Base-by-base conservation (phyloP, 78 protist genomes). In the Mastigamoeba balamuthi region DNA sequence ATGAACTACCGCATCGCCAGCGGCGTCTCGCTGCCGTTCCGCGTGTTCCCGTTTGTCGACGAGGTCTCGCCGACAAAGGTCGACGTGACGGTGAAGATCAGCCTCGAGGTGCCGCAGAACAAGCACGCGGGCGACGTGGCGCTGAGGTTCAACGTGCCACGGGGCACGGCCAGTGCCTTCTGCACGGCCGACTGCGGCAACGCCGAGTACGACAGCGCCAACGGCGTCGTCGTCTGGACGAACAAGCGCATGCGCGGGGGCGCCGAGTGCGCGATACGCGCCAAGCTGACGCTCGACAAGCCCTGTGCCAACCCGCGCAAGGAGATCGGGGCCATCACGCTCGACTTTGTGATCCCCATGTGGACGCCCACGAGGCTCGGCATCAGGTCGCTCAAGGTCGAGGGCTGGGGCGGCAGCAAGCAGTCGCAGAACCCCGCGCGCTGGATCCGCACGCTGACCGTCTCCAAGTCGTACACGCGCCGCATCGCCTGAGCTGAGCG, bases 291-390 rank as follows among this genome's bases (percentile, higher is more conserved):
- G 9, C 43, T 75, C 30, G 79, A 73, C 37, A 28, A 35, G n/a
- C 10, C 81, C 2, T 28, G 67, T 0, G 40, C 75, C 66, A 4
- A 1, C 30, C 27, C 41, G 0, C 38, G 77, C 30, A 82, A 87
- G 72, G 88, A 87, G 69, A 84, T 91, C 72, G 95, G 95, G 7
- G 93, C 95, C 3, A 78, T 92, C 29, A 65, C 86, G 36, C 39
- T 92, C 58, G 52, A 64, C 17, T 92, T 92, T 40, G 93, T 87
- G 42, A 84, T 92, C 28, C 95, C 95, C 0, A 40, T 52, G 78
- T 83, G 72, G 67, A 83, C 64, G 48, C 72, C 80, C 38, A 74
- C 89, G 35, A 33, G 40, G 4, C 48, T 87, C 25, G 77, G 77
- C 41, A 76, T 87, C 53, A 77, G 81, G 48, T 80, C 70, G 35